Evolutionary conservation across 2,329 filamentous ascomycete species (phyloP), one percentile per base, ranked within the genome.

Genomic region (Beauveria medogensis): DNA sequence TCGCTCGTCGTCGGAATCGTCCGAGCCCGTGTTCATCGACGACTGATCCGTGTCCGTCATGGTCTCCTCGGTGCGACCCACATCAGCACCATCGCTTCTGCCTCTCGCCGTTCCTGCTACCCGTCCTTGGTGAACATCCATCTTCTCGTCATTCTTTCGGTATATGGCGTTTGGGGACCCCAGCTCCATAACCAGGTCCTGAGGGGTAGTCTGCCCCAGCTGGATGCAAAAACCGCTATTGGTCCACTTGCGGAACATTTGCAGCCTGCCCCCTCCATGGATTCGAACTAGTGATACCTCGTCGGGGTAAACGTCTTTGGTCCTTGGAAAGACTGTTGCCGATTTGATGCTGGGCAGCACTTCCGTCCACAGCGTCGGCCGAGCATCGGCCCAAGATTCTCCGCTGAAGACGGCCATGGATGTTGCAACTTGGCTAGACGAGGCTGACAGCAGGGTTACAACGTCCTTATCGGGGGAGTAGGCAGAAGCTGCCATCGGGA

Each of bases 91-190:
- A 62, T 74, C 78, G 1, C 80, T 77, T 44, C 81, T 76, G 26
- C 74, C 73, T 48, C 79, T 75, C 41, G 77, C 78, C 63, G 80
- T 78, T 66, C 82, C 84, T 5, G 77, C 73, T 5, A 80, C 77
- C 24, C 83, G 78, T 66, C 82, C 78, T 71, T 87, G 85, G 71
- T 96, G 92, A 57, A 96, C 94, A 14, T 91, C 89, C 76, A 97
- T 89, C 54, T 91, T 85, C 70, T 92, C 88, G 71, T 96, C 92
- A 68, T 89, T 91, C 75, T 96, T 96, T 64, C 90, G 85, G 73
- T 97, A 97, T 50, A 96, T 95, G 22, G 92, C 91, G 71, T 97
- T 93, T 2, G 94, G 94, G 5, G 94, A 91, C 0, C 94, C 94
- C 8, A 99, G 82, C 69, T 96, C 92, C 62, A 90, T 88, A 22